Conservation (phyloP, 352 stramenopile species). For the Phytophthora gonapodyides region DNA sequence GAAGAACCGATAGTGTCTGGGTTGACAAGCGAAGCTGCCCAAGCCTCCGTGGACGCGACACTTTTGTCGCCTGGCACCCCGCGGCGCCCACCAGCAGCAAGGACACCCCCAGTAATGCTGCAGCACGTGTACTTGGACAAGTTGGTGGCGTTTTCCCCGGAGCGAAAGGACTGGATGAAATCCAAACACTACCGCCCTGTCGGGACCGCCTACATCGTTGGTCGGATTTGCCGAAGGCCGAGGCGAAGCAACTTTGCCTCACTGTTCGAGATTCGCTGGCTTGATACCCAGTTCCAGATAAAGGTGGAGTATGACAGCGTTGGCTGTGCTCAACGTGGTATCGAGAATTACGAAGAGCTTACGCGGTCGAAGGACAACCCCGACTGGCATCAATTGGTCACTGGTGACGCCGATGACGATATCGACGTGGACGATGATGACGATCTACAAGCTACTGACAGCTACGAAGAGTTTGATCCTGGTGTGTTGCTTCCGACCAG, state of each 20-base stretch:
- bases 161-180: slow-evolving; percentile 4
- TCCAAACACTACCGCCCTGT: background rate
- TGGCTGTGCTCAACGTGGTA: slow-evolving; percentile 5
- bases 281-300: slow-evolving; percentile 3
- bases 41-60: no score
- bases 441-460: background rate
- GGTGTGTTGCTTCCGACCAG: no score
- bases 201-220: slow-evolving; percentile 1
- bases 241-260: background rate
- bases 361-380: background rate
- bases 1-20: no score
- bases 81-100: no score
- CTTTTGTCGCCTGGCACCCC: no score
- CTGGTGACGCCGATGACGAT: background rate
- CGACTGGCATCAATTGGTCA: slow-evolving; percentile 10
- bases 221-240: background rate
- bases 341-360: slow-evolving; percentile 12
- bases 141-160: background rate
- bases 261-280: slow-evolving; percentile 2
- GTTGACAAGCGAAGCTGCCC: no score
- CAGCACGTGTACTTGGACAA: slow-evolving; percentile 2
- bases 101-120: background rate
- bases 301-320: slow-evolving; percentile 1
- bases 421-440: slow-evolving; percentile 12
- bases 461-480: background rate